phyloP scores from a whole-genome alignment of 192 early-diverging fungal species.

The Dimargaris verticillata region DNA sequence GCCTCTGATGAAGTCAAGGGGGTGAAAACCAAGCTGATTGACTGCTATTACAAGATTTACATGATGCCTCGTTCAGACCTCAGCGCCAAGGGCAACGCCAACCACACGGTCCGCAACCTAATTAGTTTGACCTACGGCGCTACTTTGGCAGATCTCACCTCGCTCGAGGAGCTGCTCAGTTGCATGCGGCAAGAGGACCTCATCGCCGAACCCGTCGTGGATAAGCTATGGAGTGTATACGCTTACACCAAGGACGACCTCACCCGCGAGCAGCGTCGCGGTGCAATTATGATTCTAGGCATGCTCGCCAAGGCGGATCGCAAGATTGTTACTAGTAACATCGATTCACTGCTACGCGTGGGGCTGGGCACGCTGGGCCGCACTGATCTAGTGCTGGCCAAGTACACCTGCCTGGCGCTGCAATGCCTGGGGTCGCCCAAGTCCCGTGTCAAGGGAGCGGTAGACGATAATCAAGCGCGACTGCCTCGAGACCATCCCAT shows the following conservation, averaged over 20 bases:
- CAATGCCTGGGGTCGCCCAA: conserved; percentile 54
- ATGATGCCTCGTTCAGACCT: conserved; percentile 35
- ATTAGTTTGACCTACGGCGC: conserved; percentile 66
- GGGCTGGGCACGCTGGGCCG: conserved; percentile 74
- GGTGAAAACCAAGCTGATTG: conserved; percentile 54
- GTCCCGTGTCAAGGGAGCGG: conserved; percentile 44
- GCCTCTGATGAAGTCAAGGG: conserved; percentile 48
- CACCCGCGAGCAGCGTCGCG: conserved; percentile 54
- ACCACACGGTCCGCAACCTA: conserved; percentile 24
- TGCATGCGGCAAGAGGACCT: conserved; percentile 46
- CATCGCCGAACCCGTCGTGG: conserved; percentile 51
- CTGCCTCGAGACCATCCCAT: conserved; percentile 40
- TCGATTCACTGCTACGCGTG: conserved; percentile 64
- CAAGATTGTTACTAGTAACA: conserved; percentile 68
- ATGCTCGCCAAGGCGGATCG: conserved; percentile 83
- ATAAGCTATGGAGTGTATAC: conserved; percentile 71
- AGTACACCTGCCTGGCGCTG: conserved; percentile 82
- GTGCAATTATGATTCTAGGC: conserved; percentile 80
- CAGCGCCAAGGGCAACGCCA: conserved; percentile 24
- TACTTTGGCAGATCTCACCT: conserved; percentile 84
- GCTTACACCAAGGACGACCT: conserved; percentile 44
- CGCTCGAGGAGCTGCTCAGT: conserved; percentile 79
- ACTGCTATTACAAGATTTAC: conserved; percentile 65
- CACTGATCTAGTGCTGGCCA: conserved; percentile 67
- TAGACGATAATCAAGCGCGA: conserved; percentile 17